Conservation (phyloP, 1,284 basidiomycete genomes). For the Apiotrichum domesticum region DNA sequence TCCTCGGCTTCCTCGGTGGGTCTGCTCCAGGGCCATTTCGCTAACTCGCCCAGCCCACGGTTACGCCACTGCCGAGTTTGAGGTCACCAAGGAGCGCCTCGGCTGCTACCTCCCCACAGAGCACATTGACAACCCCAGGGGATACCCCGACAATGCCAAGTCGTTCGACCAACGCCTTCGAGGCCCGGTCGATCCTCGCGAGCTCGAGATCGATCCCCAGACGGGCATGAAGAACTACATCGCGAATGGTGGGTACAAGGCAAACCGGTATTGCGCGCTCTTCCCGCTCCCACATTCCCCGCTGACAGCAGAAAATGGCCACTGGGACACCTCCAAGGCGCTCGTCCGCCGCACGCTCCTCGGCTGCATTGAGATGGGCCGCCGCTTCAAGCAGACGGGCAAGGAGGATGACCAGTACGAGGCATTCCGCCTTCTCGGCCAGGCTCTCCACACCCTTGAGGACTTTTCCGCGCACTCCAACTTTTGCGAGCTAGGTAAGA, state of each 20-base stretch:
- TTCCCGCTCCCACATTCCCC: conserved; percentile 1
- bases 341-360: conserved; percentile 73
- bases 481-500: conserved; percentile 63
- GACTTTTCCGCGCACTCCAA: conserved; percentile 77
- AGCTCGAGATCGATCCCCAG: conserved; percentile 76
- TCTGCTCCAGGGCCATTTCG: not conserved
- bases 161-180: conserved; percentile 69
- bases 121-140: conserved; percentile 79
- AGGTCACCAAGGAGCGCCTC: conserved; percentile 80
- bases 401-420: conserved; percentile 74
- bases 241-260: conserved; percentile 58
- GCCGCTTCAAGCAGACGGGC: conserved; percentile 53
- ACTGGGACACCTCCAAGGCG: conserved; percentile 83
- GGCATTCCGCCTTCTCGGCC: conserved; percentile 69
- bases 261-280: too few species aligned
- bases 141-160: conserved; percentile 76
- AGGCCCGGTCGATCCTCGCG: conserved; percentile 66
- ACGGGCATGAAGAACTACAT: conserved; percentile 98
- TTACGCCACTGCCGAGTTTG: conserved; percentile 60
- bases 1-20: conserved; percentile 61
- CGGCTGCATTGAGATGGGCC: conserved; percentile 58
- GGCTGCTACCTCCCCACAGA: conserved; percentile 82
- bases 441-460: conserved; percentile 49
- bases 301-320: conserved; percentile 54
- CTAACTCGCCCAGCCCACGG: conserved; percentile 11